Base-by-base conservation (phyloP, 2,329 filamentous ascomycete genomes). In the Graphium sp. region DNA sequence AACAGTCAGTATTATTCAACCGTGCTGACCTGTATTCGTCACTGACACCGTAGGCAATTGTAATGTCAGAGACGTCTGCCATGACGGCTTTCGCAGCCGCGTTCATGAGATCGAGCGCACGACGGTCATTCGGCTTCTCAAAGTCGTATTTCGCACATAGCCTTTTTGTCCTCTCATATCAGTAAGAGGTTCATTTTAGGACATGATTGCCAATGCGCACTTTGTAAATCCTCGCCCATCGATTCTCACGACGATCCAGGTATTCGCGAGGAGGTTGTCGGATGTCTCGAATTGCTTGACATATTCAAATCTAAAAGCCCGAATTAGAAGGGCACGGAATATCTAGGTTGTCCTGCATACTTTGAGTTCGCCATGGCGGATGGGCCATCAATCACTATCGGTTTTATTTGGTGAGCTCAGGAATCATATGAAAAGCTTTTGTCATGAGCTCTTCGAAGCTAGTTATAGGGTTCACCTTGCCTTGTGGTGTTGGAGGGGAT, bases 211-310 rank as follows among this genome's bases (percentile, higher is more conserved):
- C 7, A 18, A 18, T 26, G 20, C 52, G 47, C 58, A 91, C 83
- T 92, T 94, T 43, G 85, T 89, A 53, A 98, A 98, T 12, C 84
- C 85, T 37, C 87, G 68, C 15, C 89, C 89, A 53, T 98, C 89
- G 43, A 98, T 75, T 34, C 89, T 75, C 32, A 98, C 74, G 13
- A 95, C 83, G 32, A 95, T 78, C 84, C 85, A 98, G 16, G 87
- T 95, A 46, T 91, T 92, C 30, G 76, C 82, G 14, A 95, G 64
- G 22, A 98, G 58, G 26, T 55, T 54, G 46, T 94, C 84, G 6
- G 74, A 58, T 45, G 79, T 79, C 61, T 98, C 89, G 45, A 95
- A 95, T 26, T 60, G 55, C 48, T 81, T 82, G 37, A 95, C 87
- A 52, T 98, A 98, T 56, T 92, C 85, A 48, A 84, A 95, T 53